Evolutionary conservation across 2,329 filamentous ascomycete species (phyloP).

Genomic region (Alternaria conjuncta): DNA sequence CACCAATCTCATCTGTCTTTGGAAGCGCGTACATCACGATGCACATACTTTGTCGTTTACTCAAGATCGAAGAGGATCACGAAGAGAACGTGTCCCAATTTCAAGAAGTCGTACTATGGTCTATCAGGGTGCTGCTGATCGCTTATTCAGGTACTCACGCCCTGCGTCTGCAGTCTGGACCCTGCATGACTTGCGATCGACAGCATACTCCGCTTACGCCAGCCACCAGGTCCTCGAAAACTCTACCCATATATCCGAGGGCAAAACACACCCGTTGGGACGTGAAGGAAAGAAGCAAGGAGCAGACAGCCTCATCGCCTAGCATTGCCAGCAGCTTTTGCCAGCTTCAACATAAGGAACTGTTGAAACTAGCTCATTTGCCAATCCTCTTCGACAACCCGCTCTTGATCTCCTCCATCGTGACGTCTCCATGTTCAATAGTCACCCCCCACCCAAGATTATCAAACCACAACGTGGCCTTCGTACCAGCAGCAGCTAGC

Average conservation of each 20-base stretch:
- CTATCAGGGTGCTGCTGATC: constrained; percentile 6
- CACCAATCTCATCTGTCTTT: background rate
- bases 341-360: background rate
- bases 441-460: background rate
- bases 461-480: background rate
- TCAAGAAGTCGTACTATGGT: background rate
- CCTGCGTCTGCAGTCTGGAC: background rate
- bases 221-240: background rate
- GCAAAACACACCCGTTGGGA: background rate
- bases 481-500: background rate
- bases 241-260: background rate
- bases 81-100: background rate
- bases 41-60: background rate
- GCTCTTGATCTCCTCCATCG: background rate
- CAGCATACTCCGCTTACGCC: background rate
- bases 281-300: background rate
- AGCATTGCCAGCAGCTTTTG: background rate
- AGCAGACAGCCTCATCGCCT: background rate
- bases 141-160: constrained; percentile 10
- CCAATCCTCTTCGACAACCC: background rate
- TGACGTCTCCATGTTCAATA: background rate
- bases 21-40: background rate
- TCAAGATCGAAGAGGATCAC: background rate
- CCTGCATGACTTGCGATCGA: background rate
- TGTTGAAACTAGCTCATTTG: background rate